Evolutionary conservation across 1,284 basidiomycete species (phyloP).

Genomic region (Pascua sp.): DNA sequence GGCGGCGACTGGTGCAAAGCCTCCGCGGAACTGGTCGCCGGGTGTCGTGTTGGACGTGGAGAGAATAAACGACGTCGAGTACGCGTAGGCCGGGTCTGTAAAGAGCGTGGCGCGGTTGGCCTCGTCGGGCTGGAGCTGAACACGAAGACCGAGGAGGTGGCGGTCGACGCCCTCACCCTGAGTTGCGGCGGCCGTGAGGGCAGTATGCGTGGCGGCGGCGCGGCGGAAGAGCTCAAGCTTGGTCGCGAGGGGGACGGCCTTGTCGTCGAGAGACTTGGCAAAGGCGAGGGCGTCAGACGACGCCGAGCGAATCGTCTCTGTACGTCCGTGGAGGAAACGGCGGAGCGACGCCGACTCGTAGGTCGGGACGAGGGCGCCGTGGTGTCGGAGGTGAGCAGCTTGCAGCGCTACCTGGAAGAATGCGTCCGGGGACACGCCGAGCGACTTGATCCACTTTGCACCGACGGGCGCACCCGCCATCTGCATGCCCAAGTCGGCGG

Average conservation of each 20-base stretch:
- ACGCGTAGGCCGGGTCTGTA: conserved; percentile 10
- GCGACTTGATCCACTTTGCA: conserved; percentile 14
- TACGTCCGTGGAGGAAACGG: conserved; percentile 13
- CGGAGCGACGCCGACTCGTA: conserved; percentile 3
- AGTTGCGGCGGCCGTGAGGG: conserved; percentile 5
- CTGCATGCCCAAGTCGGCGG: conserved; percentile 7
- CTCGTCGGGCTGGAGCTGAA: conserved; percentile 9
- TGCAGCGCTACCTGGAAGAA: conserved; percentile 18
- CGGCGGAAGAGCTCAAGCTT: conserved; percentile 11
- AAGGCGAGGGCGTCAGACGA: conserved; percentile 7
- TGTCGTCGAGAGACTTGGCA: conserved; percentile 3
- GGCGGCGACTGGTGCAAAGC: conserved; percentile 10
- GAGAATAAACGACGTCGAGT: conserved; percentile 7
- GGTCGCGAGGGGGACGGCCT: background rate
- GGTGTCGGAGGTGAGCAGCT: conserved; percentile 10
- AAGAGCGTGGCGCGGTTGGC: conserved; percentile 2
- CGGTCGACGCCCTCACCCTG: conserved; percentile 14
- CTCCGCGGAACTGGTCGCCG: conserved; percentile 15
- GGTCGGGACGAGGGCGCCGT: conserved; percentile 9
- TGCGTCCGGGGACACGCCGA: conserved; percentile 14
- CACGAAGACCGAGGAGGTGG: conserved; percentile 15
- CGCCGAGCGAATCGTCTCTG: conserved; percentile 13
- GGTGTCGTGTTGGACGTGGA: conserved; percentile 16
- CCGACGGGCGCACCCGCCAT: conserved; percentile 5
- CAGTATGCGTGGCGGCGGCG: conserved; percentile 6